Conservation (phyloP, 1,284 basidiomycete species). For the Ustilago lituana region DNA sequence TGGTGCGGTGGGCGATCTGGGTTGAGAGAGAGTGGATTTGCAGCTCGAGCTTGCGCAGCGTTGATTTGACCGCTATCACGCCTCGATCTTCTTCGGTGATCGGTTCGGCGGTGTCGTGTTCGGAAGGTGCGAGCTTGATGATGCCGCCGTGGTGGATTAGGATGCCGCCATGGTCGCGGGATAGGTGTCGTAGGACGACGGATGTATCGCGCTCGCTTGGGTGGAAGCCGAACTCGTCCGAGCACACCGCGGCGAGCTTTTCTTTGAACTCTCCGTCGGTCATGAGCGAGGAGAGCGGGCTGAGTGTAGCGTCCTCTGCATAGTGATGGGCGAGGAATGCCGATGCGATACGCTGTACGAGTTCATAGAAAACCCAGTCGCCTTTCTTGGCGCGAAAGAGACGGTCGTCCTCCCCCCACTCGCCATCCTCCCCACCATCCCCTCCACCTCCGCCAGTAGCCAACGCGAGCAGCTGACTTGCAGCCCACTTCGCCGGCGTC, state of each 20-base stretch:
- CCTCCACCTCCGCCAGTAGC: slow-evolving; percentile 71
- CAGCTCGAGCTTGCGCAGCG: slow-evolving; percentile 74
- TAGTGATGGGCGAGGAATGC: slow-evolving; percentile 24
- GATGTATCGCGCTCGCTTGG: slow-evolving; percentile 75
- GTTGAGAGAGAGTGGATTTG: slow-evolving; percentile 76
- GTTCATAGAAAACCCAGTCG: slow-evolving; percentile 77
- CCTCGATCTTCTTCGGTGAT: slow-evolving; percentile 78
- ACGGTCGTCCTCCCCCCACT: slow-evolving; percentile 73
- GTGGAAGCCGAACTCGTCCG: slow-evolving; percentile 22
- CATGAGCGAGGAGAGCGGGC: slow-evolving; percentile 34
- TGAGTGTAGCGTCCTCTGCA: slow-evolving; percentile 23
- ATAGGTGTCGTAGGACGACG: slow-evolving; percentile 79
- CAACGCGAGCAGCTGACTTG: slow-evolving; percentile 73
- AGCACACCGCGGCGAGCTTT: slow-evolving; percentile 4
- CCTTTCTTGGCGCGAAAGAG: slow-evolving; percentile 69
- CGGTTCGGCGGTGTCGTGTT: background rate
- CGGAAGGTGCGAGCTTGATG: slow-evolving; percentile 38
- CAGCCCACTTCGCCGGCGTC: slow-evolving; percentile 73
- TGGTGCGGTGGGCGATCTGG: slow-evolving; percentile 75
- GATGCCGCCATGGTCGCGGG: slow-evolving; percentile 77
- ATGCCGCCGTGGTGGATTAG: slow-evolving; percentile 75
- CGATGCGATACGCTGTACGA: slow-evolving; percentile 71
- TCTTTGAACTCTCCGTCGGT: slow-evolving; percentile 14
- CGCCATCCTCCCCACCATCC: slow-evolving; percentile 67
- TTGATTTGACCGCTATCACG: slow-evolving; percentile 78